Evolutionary conservation across 192 early-diverging fungal genomes (phyloP).

Genomic region (Coemansia sp.): DNA sequence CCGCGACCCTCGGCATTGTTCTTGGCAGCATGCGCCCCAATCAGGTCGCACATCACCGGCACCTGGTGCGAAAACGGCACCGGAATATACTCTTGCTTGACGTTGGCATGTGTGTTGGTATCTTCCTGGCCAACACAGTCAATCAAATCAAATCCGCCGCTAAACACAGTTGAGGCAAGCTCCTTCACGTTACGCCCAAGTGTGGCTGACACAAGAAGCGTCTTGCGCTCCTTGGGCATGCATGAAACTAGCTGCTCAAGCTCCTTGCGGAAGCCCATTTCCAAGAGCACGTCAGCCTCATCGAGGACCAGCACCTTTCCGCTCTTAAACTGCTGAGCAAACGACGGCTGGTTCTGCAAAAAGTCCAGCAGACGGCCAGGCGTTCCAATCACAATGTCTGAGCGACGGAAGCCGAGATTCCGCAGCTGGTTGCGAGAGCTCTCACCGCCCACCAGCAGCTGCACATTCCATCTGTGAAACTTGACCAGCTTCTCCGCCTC

Average conservation of each 20-base stretch:
- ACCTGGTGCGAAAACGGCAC: conserved; percentile 65
- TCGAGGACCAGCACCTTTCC: conserved; percentile 76
- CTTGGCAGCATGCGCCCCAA: conserved; percentile 58
- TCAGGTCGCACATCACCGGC: conserved; percentile 60
- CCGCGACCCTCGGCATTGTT: conserved; percentile 52
- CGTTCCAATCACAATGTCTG: conserved; percentile 91
- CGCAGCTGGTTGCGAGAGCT: conserved; percentile 57
- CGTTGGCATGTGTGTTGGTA: conserved; percentile 73
- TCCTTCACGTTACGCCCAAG: conserved; percentile 67
- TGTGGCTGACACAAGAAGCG: conserved; percentile 94
- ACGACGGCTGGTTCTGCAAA: conserved; percentile 57
- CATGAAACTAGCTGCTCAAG: conserved; percentile 66
- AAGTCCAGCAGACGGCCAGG: conserved; percentile 89
- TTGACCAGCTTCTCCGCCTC: conserved; percentile 69
- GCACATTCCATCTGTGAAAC: conserved; percentile 63
- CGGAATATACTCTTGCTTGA: conserved; percentile 76
- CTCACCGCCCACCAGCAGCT: conserved; percentile 80
- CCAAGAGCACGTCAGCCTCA: conserved; percentile 92
- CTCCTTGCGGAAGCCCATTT: conserved; percentile 91
- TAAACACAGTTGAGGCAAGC: conserved; percentile 67
- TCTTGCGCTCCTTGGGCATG: conserved; percentile 73
- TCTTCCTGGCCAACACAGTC: conserved; percentile 87
- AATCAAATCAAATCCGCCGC: conserved; percentile 64
- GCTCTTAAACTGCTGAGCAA: conserved; percentile 53
- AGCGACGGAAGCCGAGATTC: conserved; percentile 50